Base-by-base conservation (phyloP, 1,284 basidiomycete species). In the Melampsora larici-populina region DNA sequence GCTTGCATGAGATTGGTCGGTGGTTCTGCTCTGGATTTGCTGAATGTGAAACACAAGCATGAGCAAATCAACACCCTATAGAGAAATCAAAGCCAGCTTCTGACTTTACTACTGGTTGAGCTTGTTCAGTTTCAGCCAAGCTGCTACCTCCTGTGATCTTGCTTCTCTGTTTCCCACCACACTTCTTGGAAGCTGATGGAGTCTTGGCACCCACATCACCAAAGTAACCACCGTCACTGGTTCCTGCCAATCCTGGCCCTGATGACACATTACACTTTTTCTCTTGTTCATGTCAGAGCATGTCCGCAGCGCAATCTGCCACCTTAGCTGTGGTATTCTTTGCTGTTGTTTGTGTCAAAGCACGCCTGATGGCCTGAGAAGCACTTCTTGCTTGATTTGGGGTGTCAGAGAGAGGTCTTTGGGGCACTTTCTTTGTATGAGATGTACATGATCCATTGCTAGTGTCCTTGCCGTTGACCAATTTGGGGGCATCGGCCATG, bases 231-330 rank as follows among this genome's bases (percentile, higher is more conserved):
- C 63, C 72, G 51, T 74, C 63, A 6, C 65, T 63, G 17, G 55
- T 24, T n/a, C 62, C 62, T 24, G 55, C 48, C 26, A 63, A 66
- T 29, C n/a, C 48, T 15, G 18, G 3, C 3, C 51, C 51, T 21
- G 51, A 55, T 18, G 17, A 26, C 17, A 40, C 36, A 29, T 64
- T 74, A 18, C 48, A 15, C 24, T 40, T 74, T 43, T 66, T 74
- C 63, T 74, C 72, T 49, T 74, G 46, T 51, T 74, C 72, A 49
- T 75, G 72, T 24, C 67, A 24, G 15, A 66, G 65, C 72, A 75
- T 75, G 55, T 75, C 64, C 26, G 55, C 63, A 18, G 51, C 72
- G 17, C 62, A 49, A 40, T 49, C 51, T 31, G 49, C 66, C 26
- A 75, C 63, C 17, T 75, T 75, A 40, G 31, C 26, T 1, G 21